Percentiles rank a stretch among this genome's conserved stretches.
Conservation (phyloP, 495 filamentous ascomycete species). For the Aspergillus biplanus region DNA sequence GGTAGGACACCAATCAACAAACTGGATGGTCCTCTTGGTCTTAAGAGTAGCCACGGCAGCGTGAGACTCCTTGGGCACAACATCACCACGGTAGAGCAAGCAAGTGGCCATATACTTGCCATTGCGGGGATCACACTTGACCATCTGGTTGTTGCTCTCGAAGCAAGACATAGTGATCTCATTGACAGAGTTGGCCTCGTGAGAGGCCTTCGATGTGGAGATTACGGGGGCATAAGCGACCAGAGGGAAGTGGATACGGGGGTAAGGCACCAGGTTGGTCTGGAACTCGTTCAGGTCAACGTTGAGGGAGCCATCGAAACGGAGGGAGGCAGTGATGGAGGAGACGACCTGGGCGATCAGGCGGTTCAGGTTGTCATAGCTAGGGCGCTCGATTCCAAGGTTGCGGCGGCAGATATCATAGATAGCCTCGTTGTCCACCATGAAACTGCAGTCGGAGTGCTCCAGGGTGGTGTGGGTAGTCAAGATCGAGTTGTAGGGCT, state of each 20-base stretch:
- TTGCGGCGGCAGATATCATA: slow-evolving; percentile 99
- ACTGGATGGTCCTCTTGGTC: slow-evolving; percentile 98
- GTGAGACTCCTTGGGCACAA: slow-evolving; percentile 94
- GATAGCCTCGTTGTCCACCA: slow-evolving; percentile 99
- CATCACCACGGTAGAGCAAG: slow-evolving; percentile 96
- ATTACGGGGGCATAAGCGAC: slow-evolving; percentile 95
- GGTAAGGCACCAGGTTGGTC: slow-evolving; percentile 98
- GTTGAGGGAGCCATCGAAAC: slow-evolving; percentile 98
- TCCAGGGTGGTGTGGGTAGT: slow-evolving; percentile 99
- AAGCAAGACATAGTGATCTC: slow-evolving; percentile 72
- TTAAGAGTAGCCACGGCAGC: slow-evolving; percentile 91
- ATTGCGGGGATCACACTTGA: slow-evolving; percentile 98
- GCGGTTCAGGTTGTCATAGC: slow-evolving; percentile 98
- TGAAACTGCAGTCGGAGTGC: slow-evolving; percentile 99
- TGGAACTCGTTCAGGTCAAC: slow-evolving; percentile 99
- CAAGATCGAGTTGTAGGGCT: slow-evolving; percentile 99
- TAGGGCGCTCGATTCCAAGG: slow-evolving; percentile 93
- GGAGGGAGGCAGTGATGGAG: slow-evolving; percentile 96
- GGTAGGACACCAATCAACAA: slow-evolving; percentile 99
- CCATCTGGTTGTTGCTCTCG: slow-evolving; percentile 93
- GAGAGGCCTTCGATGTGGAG: slow-evolving; percentile 88
- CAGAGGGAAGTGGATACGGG: slow-evolving; percentile 98
- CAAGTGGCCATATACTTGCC: slow-evolving; percentile 99
- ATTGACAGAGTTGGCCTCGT: slow-evolving; percentile 79
- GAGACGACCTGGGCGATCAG: slow-evolving; percentile 98